Evolutionary conservation across 2,329 filamentous ascomycete genomes (phyloP).

Genomic region (Botrytis porri): DNA sequence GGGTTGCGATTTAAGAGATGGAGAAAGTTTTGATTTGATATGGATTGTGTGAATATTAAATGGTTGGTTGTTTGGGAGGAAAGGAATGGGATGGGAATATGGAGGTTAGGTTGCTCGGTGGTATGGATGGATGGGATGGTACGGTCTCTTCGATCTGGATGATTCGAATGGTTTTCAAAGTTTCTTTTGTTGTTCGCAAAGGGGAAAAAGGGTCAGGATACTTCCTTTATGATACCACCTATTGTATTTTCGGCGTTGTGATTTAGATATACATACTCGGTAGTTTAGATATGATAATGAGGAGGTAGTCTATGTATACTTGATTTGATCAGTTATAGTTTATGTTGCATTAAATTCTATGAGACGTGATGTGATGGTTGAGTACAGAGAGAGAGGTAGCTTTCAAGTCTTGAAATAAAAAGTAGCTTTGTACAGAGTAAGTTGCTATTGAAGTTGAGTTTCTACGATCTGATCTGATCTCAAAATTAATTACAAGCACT

Average conservation of each 20-base stretch:
- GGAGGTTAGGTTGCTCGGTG: not conserved
- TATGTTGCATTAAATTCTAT: not conserved
- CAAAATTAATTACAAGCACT: too few relatives aligned
- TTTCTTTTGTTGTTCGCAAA: not conserved
- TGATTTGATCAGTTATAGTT: not conserved
- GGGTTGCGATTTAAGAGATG: slow-evolving; percentile 44
- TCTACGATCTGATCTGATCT: too few relatives aligned
- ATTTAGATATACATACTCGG: not conserved
- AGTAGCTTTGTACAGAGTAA: not conserved
- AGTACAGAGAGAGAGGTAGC: not conserved
- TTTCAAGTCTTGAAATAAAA: not conserved
- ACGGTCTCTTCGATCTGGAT: not conserved
- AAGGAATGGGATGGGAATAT: not conserved
- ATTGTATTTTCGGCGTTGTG: slow-evolving; percentile 7
- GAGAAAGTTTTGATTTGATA: not conserved
- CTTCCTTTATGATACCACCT: slow-evolving; percentile 14
- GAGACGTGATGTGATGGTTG: not conserved
- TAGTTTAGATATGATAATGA: not conserved
- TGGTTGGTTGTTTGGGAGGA: not conserved
- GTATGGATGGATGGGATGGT: not conserved
- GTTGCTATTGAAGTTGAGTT: not conserved
- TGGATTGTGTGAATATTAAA: not conserved
- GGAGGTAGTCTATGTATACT: not conserved
- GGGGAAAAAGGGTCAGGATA: slow-evolving; percentile 1
- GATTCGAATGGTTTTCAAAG: not conserved